phyloP scores from a whole-genome alignment of 306 rosid genomes.

The Begonia loranthoides region DNA sequence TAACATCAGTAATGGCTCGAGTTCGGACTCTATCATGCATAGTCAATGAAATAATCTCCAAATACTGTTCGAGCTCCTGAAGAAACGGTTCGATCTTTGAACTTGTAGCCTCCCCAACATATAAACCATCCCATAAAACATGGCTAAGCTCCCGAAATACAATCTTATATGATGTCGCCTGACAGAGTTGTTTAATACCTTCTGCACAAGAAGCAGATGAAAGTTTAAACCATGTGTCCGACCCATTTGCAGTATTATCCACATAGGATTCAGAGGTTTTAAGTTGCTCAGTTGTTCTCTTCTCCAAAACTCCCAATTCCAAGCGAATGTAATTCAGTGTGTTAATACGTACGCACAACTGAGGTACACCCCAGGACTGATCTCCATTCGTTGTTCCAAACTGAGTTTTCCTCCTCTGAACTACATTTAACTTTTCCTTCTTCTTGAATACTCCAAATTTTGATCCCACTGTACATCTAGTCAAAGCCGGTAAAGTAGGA shows the following conservation, averaged over 20 bases:
- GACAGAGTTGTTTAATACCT: slow-evolving; percentile 67
- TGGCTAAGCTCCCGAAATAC: slow-evolving; percentile 54
- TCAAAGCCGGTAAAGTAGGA: slow-evolving; percentile 74
- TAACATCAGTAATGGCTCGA: slow-evolving; percentile 63
- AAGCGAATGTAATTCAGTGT: slow-evolving; percentile 69
- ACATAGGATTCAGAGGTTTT: slow-evolving; percentile 20
- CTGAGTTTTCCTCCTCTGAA: slow-evolving; percentile 43
- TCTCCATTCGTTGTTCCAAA: slow-evolving; percentile 40
- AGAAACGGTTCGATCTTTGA: slow-evolving; percentile 73
- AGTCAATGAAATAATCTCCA: slow-evolving; percentile 77
- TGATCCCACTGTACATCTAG: slow-evolving; percentile 68
- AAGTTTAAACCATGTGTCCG: slow-evolving; percentile 49
- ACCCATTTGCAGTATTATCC: slow-evolving; percentile 23
- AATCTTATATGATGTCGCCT: slow-evolving; percentile 56
- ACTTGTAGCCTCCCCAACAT: slow-evolving; percentile 47
- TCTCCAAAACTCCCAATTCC: slow-evolving; percentile 60
- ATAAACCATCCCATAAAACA: slow-evolving; percentile 72
- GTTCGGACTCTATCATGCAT: slow-evolving; percentile 84
- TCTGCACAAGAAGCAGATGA: slow-evolving; percentile 52
- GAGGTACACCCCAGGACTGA: slow-evolving; percentile 43
- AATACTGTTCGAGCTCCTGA: slow-evolving; percentile 67
- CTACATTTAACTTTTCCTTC: slow-evolving; percentile 49
- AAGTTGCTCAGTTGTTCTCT: slow-evolving; percentile 50
- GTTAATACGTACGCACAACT: slow-evolving; percentile 70
- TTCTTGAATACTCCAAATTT: slow-evolving; percentile 61